These are phyloP conservation scores for Starmerella sp. DNA, from an alignment of 805 yeast species.

Conservation along the genomic window DNA sequence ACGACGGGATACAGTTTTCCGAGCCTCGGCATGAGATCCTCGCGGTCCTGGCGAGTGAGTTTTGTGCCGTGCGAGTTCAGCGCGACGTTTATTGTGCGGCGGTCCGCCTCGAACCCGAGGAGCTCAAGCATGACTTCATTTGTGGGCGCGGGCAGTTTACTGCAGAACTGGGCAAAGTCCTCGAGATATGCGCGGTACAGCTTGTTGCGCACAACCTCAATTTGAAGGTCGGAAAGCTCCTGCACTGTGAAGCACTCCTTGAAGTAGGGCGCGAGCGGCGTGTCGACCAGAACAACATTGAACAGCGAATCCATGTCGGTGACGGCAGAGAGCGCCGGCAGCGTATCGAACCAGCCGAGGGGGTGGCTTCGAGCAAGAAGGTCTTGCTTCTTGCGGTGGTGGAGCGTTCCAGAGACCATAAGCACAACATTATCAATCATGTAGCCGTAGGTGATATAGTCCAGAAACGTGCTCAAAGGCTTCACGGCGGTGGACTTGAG, in stretches of 20 bases:
- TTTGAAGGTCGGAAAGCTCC: slow-evolving; percentile 88
- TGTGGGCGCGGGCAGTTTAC: slow-evolving; percentile 61
- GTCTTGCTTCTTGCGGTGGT: slow-evolving; percentile 83
- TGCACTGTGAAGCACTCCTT: slow-evolving; percentile 67
- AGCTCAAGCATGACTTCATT: slow-evolving; percentile 67
- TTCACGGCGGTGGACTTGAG: slow-evolving; percentile 75
- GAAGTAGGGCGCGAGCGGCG: slow-evolving; percentile 95
- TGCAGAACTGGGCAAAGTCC: slow-evolving; percentile 63
- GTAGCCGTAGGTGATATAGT: slow-evolving; percentile 87
- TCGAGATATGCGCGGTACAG: slow-evolving; percentile 88
- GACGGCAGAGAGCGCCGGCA: slow-evolving; percentile 89
- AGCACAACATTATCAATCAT: slow-evolving; percentile 96
- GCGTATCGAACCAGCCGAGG: slow-evolving; percentile 95
- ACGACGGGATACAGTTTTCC: slow-evolving; percentile 71
- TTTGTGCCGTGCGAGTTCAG: slow-evolving; percentile 82
- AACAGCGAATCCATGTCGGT: slow-evolving; percentile 90
- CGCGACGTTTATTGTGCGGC: slow-evolving; percentile 83
- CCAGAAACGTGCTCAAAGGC: slow-evolving; percentile 70
- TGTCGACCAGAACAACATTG: slow-evolving; percentile 84
- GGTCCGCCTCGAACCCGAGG: slow-evolving; percentile 85
- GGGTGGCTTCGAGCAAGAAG: slow-evolving; percentile 89
- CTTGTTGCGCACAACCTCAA: slow-evolving; percentile 85
- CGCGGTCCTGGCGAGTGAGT: slow-evolving; percentile 59
- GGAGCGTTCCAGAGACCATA: slow-evolving; percentile 94
- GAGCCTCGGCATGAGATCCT: slow-evolving; percentile 61